These are phyloP conservation scores for Quillaja saponaria DNA, from an alignment of 306 rosid genomes.

Conservation along the genomic window DNA sequence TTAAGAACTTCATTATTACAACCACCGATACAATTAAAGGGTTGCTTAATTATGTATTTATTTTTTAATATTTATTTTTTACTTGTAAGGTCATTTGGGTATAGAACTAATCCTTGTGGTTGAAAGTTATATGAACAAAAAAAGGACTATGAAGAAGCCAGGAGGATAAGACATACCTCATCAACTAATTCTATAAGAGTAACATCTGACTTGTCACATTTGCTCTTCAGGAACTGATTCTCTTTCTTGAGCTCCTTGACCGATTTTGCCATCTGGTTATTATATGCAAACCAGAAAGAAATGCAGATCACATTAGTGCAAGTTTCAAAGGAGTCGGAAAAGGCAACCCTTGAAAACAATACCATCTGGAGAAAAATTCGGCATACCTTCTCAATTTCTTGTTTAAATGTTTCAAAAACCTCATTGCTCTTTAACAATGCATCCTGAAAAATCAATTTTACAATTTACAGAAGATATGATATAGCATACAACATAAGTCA, in stretches of 20 bases:
- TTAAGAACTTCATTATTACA: too few relatives aligned
- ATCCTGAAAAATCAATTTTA: slow-evolving; percentile 56
- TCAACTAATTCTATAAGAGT: slow-evolving; percentile 80
- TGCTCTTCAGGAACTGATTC: slow-evolving; percentile 86
- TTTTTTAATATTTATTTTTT: too few relatives aligned
- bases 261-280: slow-evolving; percentile 83
- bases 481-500: slow-evolving; percentile 17
- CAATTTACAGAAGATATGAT: slow-evolving; percentile 19
- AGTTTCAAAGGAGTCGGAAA: slow-evolving; percentile 25
- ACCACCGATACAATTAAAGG: too few relatives aligned
- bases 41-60: too few relatives aligned
- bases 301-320: slow-evolving; percentile 16
- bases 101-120: background rate
- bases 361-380: slow-evolving; percentile 19
- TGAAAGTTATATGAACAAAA: slow-evolving; percentile 19
- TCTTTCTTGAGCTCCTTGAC: slow-evolving; percentile 95
- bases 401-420: slow-evolving; percentile 88
- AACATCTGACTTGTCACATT: slow-evolving; percentile 79
- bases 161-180: slow-evolving; percentile 59
- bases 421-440: slow-evolving; percentile 87
- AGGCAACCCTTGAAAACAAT: slow-evolving; percentile 19
- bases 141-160: background rate
- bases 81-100: too few relatives aligned
- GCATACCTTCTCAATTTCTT: slow-evolving; percentile 86
- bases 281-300: slow-evolving; percentile 30